Evolutionary conservation across 2,329 filamentous ascomycete genomes (phyloP), one percentile per base, ranked within the genome.

Genomic region (Mycosphaerelloides madeirae): DNA sequence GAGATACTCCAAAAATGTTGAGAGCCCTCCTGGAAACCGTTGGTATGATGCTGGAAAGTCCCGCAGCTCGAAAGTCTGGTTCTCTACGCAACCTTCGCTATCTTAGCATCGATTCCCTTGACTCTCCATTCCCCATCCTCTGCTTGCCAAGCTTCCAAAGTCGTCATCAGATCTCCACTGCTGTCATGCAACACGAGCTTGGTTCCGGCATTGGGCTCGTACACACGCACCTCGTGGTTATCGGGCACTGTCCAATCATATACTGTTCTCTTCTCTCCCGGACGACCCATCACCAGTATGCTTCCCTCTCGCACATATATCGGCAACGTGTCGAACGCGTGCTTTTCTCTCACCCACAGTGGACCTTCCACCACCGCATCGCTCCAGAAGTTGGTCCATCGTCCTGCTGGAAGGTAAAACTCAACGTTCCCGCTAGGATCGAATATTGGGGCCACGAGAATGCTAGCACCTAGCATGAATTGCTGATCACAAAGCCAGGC

Each of bases 381-480:
- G 40, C 68, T 64, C 65, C 74, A 75, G 59, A 72, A 74, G 45
- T 59, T 69, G n/a, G 70, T 74, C 74, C 74, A 77, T 20, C 60
- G 62, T 8, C 72, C 73, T n/a, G 65, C 64, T 2, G 75, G 75
- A 13, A 84, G 68, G 61, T 87, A 87, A 61, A 85, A 84, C 44
- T 83, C 77, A 0, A 82, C 81, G 29, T 75, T 74, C 0, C 80
- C 81, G 1, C 73, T 71, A 59, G 84, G 78, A 9, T 76, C 73
- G 49, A 83, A 84, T 2, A 85, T 69, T 1, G 82, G 82, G 1
- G 80, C 80, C 4, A 80, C 79, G 6, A 87, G 66, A 28, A 87
- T 63, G 39, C 73, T 74, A 13, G 74, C 73, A 2, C 84, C 84
- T n/a, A 87, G 69, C 78, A 87, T 84, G 65, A 85, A 87, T 61